Percentiles rank a stretch among this genome's conserved stretches.
phyloP scores from a whole-genome alignment of 1,284 basidiomycete genomes.

The Exobasidium cylindrosporum region DNA sequence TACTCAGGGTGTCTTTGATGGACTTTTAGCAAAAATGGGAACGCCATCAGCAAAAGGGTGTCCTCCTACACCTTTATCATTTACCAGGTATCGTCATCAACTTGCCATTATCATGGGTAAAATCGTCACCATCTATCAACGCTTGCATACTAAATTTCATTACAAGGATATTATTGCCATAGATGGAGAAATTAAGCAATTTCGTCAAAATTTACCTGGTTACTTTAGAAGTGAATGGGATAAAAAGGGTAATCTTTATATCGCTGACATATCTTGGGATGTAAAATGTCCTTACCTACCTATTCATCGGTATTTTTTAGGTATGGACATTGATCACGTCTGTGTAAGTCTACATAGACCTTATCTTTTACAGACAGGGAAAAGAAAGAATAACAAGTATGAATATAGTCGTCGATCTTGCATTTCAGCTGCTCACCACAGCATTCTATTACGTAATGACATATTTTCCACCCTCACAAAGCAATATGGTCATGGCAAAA shows the following conservation, averaged over 20 bases:
- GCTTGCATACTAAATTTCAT: constrained; percentile 39
- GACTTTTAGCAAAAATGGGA: constrained; percentile 26
- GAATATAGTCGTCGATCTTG: constrained; percentile 1
- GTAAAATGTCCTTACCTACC: background rate
- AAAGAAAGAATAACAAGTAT: background rate
- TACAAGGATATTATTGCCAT: constrained; percentile 11
- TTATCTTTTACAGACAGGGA: constrained; percentile 1
- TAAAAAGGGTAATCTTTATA: background rate
- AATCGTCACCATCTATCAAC: constrained; percentile 31
- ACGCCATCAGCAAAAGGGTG: constrained; percentile 8
- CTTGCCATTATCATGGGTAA: constrained; percentile 30
- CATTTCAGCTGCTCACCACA: constrained; percentile 3
- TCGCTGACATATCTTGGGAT: background rate
- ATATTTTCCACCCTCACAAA: no score
- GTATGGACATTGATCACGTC: background rate
- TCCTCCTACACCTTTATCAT: constrained; percentile 31
- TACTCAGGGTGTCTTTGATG: background rate
- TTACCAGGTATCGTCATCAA: constrained; percentile 23
- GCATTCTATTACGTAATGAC: background rate
- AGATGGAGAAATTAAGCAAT: background rate
- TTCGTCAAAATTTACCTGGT: background rate
- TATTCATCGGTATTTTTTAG: constrained; percentile 5
- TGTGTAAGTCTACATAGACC: background rate
- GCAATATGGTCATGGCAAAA: no score
- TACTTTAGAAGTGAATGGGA: background rate